Evolutionary conservation across 176 grass and related monocot genomes (phyloP).

Genomic region (Chloris gayana): DNA sequence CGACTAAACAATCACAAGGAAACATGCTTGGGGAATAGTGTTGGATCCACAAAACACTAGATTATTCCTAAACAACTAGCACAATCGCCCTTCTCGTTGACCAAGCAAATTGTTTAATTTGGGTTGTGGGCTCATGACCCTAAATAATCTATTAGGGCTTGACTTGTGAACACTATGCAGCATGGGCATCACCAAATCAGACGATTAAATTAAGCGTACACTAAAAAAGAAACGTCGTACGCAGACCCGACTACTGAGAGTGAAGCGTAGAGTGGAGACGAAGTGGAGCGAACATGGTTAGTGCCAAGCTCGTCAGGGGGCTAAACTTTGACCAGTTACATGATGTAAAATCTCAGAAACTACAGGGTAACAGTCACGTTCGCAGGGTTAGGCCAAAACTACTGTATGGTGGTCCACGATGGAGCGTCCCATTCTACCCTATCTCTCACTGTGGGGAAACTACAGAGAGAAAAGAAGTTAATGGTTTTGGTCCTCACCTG

Average conservation of each 20-base stretch:
- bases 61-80: slow-evolving; percentile 40
- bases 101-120: slow-evolving; percentile 48
- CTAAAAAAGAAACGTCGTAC: slow-evolving; percentile 25
- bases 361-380: slow-evolving; percentile 4
- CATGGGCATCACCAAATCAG: slow-evolving; percentile 60
- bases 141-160: slow-evolving; percentile 64
- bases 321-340: slow-evolving; percentile 42
- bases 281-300: slow-evolving; percentile 51
- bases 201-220: slow-evolving; percentile 40
- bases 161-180: slow-evolving; percentile 64
- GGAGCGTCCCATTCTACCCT: not conserved
- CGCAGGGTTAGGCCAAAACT: not conserved
- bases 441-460: not conserved
- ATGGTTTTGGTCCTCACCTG: slow-evolving; percentile 55
- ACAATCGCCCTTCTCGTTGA: slow-evolving; percentile 51
- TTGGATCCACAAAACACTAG: slow-evolving; percentile 63
- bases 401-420: slow-evolving; percentile 3
- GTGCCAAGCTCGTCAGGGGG: slow-evolving; percentile 3
- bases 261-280: slow-evolving; percentile 46
- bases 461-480: slow-evolving; percentile 10
- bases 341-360: slow-evolving; percentile 23
- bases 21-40: slow-evolving; percentile 63
- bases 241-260: slow-evolving; percentile 39
- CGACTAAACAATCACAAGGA: slow-evolving; percentile 58
- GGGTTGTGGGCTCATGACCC: slow-evolving; percentile 59